Conservation (phyloP, 192 early-diverging fungal genomes). For the Rhizoclosmatium sp. region DNA sequence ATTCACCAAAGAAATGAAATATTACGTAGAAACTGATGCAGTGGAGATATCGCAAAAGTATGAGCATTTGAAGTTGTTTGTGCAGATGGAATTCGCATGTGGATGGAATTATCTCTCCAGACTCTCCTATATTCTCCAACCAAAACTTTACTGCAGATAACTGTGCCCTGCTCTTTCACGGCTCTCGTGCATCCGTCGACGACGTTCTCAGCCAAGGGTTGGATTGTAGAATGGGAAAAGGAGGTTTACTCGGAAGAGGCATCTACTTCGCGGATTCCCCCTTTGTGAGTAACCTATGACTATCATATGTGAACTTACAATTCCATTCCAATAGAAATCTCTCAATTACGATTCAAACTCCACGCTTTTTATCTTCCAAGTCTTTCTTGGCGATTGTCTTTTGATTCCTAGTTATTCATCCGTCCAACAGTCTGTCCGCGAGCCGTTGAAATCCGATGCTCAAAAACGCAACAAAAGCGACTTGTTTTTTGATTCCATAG, state of each 20-base stretch:
- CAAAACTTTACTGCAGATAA: constrained; percentile 5
- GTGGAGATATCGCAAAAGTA: no score
- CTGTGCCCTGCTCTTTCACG: constrained; percentile 13
- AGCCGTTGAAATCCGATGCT: constrained; percentile 16
- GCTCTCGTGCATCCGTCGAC: not conserved
- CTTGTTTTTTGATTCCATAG: constrained; percentile 29
- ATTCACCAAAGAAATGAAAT: no score
- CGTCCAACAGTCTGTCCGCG: not conserved
- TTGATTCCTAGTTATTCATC: not conserved
- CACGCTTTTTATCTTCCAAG: constrained; percentile 15
- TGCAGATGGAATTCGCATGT: no score
- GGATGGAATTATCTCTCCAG: not conserved
- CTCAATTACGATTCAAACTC: constrained; percentile 3
- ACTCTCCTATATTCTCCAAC: not conserved
- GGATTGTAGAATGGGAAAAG: not conserved
- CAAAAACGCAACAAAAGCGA: constrained; percentile 29
- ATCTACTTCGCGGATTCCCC: constrained; percentile 19
- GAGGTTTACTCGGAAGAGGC: constrained; percentile 4
- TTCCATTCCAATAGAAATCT: not conserved
- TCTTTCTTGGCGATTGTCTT: constrained; percentile 21
- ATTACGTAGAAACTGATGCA: no score
- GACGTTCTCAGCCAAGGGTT: not conserved
- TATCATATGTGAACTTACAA: no score
- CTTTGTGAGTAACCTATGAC: no score
- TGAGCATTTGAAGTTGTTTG: no score